Evolutionary conservation across 805 yeast species (phyloP).

Genomic region (Metschnikowia lochheadii): DNA sequence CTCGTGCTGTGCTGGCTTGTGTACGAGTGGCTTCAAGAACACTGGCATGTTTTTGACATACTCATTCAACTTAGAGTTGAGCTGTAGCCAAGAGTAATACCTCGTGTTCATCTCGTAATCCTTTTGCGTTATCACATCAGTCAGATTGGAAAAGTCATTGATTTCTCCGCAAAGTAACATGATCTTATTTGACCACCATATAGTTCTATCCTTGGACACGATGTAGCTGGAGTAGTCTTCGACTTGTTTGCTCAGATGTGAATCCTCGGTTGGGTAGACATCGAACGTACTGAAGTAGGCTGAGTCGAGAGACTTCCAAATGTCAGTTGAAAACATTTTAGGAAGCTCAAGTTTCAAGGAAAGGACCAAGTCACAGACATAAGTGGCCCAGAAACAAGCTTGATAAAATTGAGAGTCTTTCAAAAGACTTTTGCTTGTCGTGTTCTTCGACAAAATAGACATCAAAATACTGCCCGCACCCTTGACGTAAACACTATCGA

Average conservation of each 20-base stretch:
- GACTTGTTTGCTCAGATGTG: not conserved
- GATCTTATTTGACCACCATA: conserved; percentile 38
- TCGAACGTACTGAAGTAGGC: conserved; percentile 18
- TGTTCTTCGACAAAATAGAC: conserved; percentile 22
- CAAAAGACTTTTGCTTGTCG: conserved; percentile 20
- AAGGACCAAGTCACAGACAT: conserved; percentile 32
- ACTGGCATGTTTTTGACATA: conserved; percentile 28
- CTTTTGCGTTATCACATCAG: conserved; percentile 24
- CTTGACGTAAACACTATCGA: conserved; percentile 34
- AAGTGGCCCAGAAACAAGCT: conserved; percentile 36
- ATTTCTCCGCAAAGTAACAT: conserved; percentile 25
- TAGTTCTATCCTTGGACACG: conserved; percentile 15
- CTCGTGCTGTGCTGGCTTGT: conserved; percentile 22
- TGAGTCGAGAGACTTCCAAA: conserved; percentile 34
- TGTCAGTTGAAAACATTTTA: conserved; percentile 28
- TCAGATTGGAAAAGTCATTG: conserved; percentile 27
- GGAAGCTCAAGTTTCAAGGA: conserved; percentile 31
- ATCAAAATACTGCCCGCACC: conserved; percentile 34
- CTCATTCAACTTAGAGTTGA: conserved; percentile 25
- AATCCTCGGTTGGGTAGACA: conserved; percentile 3
- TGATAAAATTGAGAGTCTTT: conserved; percentile 28
- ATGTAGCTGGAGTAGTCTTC: conserved; percentile 9
- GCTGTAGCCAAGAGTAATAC: conserved; percentile 25
- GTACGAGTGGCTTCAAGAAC: conserved; percentile 29
- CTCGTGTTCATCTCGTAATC: conserved; percentile 23